Conservation (phyloP, 139 green algal species). For the Nannochloris sp. region DNA sequence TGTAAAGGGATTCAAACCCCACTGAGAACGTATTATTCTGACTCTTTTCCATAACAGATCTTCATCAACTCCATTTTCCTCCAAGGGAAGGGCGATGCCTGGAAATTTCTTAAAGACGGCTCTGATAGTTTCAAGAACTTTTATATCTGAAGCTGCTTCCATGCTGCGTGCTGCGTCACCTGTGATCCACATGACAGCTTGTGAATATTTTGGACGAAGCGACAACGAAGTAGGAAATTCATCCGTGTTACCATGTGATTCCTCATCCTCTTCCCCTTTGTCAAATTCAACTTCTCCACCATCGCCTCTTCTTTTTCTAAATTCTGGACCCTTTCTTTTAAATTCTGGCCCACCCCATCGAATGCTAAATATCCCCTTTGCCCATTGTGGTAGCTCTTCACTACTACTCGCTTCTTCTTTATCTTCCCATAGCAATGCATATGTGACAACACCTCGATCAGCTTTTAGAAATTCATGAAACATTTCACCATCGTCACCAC, state of each 20-base stretch:
- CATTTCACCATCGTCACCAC: no score
- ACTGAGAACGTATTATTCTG: constrained; percentile 15
- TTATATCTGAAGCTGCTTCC: no score
- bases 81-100: no score
- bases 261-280: constrained; percentile 1
- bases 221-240: background rate
- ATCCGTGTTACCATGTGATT: background rate
- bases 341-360: constrained; percentile 21
- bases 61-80: no score
- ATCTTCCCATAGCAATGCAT: constrained; percentile 15
- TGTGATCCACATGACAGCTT: constrained; percentile 1
- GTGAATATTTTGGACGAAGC: background rate
- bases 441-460: constrained; percentile 15
- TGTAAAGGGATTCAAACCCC: constrained; percentile 34
- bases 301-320: background rate
- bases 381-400: background rate
- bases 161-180: no score
- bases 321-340: constrained; percentile 7
- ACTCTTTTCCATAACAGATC: constrained; percentile 1
- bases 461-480: no score
- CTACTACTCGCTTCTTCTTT: background rate
- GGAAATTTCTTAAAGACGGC: no score
- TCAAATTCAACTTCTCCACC: background rate
- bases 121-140: no score
- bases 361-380: constrained; percentile 5